Conservation (phyloP, 2,329 filamentous ascomycete genomes). For the Podosphaera xanthii region DNA sequence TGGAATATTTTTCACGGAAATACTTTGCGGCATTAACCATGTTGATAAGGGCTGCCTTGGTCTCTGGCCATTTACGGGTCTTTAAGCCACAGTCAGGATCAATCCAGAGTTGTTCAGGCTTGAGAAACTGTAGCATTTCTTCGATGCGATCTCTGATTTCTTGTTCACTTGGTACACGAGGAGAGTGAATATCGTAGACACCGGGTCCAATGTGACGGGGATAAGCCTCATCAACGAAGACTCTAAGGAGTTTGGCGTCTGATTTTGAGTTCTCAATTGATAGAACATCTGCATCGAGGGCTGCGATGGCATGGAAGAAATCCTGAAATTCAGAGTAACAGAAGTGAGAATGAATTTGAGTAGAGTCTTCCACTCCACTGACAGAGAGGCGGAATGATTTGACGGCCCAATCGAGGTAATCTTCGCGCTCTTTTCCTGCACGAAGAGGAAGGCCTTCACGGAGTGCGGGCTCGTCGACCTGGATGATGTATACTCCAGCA, state of each 20-base stretch:
- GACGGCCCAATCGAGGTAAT: conserved; percentile 93
- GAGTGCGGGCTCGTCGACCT: conserved; percentile 96
- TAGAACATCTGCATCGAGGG: conserved; percentile 91
- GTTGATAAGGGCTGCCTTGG: conserved; percentile 85
- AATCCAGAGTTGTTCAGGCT: conserved; percentile 97
- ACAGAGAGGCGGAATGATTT: conserved; percentile 94
- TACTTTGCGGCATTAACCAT: conserved; percentile 96
- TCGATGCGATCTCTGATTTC: conserved; percentile 96
- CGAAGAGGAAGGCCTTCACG: conserved; percentile 98
- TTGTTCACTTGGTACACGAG: conserved; percentile 86
- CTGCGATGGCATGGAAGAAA: conserved; percentile 99
- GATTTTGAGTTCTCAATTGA: conserved; percentile 99
- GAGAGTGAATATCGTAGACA: conserved; percentile 99
- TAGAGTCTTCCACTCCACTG: conserved; percentile 78
- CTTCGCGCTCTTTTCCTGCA: conserved; percentile 77
- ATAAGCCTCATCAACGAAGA: conserved; percentile 94
- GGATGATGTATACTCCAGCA: conserved; percentile 91
- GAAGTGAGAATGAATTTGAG: conserved; percentile 99
- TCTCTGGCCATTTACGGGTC: conserved; percentile 97
- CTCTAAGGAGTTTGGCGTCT: conserved; percentile 94
- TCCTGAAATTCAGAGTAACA: conserved; percentile 99
- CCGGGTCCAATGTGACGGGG: conserved; percentile 95
- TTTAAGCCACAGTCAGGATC: conserved; percentile 98
- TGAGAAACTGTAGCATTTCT: conserved; percentile 95
- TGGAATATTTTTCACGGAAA: conserved; percentile 71